Percentiles rank a stretch among this genome's conserved stretches.
phyloP scores from a whole-genome alignment of 768 basidiomycete genomes.

The Grammothele lineata region DNA sequence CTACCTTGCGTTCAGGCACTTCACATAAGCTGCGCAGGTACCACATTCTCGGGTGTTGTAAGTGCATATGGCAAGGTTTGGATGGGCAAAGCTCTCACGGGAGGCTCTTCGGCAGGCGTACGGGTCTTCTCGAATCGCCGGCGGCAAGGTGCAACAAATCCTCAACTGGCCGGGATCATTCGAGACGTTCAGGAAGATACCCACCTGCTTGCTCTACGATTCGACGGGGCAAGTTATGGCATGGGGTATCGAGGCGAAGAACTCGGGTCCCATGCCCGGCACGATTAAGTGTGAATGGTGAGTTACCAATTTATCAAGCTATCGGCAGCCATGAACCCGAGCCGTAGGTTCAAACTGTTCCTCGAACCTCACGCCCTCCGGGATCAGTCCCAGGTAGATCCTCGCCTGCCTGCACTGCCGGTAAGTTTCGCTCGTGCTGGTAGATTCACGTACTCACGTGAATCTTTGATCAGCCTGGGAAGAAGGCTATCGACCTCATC shows the following conservation, averaged over 20 bases:
- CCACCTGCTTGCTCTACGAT: slow-evolving; percentile 83
- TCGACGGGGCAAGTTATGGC: slow-evolving; percentile 67
- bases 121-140: slow-evolving; percentile 78
- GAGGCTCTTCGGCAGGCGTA: slow-evolving; percentile 52
- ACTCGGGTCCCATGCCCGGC: slow-evolving; percentile 63
- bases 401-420: slow-evolving; percentile 73
- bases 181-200: slow-evolving; percentile 80
- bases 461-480: slow-evolving; percentile 65
- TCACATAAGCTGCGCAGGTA: no score
- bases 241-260: slow-evolving; percentile 89
- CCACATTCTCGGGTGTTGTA: slow-evolving; percentile 85
- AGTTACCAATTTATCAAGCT: neutral
- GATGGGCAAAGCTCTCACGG: neutral
- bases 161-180: slow-evolving; percentile 81
- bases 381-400: slow-evolving; percentile 66
- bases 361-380: slow-evolving; percentile 79
- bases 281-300: slow-evolving; percentile 56
- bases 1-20: slow-evolving; percentile 2
- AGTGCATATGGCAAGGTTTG: slow-evolving; percentile 28
- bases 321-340: neutral
- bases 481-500: slow-evolving; percentile 74
- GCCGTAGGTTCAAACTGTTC: slow-evolving; percentile 77
- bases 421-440: slow-evolving; percentile 38
- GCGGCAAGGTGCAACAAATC: slow-evolving; percentile 79
- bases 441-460: no score